Conservation (phyloP, 768 basidiomycete genomes). For the Termitomyces sp. region DNA sequence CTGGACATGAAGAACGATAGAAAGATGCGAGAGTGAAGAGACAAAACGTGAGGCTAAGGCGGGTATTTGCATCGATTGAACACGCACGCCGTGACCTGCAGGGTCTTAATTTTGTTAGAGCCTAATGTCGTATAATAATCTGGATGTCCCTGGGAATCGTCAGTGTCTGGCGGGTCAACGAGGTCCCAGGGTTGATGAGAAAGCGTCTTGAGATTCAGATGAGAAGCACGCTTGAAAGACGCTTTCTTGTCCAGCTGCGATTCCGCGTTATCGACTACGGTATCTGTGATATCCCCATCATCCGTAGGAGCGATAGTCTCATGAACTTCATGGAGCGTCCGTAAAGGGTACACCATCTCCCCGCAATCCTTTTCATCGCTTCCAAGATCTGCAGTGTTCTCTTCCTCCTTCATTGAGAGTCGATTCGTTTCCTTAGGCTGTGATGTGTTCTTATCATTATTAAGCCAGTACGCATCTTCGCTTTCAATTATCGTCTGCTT, state of each 20-base stretch:
- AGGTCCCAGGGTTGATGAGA: constrained; percentile 69
- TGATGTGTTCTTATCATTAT: constrained; percentile 3
- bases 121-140: constrained; percentile 40
- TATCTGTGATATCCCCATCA: constrained; percentile 20
- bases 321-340: constrained; percentile 7
- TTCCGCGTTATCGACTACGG: constrained; percentile 21
- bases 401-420: background rate
- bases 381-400: background rate
- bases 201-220: constrained; percentile 45
- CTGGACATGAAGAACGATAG: constrained; percentile 14
- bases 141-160: constrained; percentile 27
- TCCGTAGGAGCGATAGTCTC: constrained; percentile 16
- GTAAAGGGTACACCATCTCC: constrained; percentile 8
- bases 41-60: constrained; percentile 7
- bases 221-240: constrained; percentile 31
- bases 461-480: constrained; percentile 5
- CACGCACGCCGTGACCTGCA: constrained; percentile 41
- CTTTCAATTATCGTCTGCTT: constrained; percentile 23
- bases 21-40: background rate
- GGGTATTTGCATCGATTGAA: constrained; percentile 11
- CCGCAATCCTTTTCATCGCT: constrained; percentile 2
- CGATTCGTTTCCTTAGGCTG: background rate
- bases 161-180: constrained; percentile 41
- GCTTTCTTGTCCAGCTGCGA: constrained; percentile 23
- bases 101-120: constrained; percentile 36